These are phyloP conservation scores for Arthrobotrys sinensis DNA, from an alignment of 2,329 filamentous ascomycete species.

Conservation along the genomic window DNA sequence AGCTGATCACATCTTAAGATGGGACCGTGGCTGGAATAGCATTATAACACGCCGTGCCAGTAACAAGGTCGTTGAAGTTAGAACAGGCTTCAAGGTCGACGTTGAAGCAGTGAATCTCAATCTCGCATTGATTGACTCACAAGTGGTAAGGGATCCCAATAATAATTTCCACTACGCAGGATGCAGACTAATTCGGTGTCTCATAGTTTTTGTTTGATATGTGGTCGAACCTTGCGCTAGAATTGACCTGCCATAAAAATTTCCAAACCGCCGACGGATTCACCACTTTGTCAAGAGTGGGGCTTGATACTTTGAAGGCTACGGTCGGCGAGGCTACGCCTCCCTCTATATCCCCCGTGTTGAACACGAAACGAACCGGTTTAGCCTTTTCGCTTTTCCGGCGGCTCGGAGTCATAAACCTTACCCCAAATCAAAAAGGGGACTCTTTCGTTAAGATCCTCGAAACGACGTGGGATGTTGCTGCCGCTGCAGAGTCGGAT, in stretches of 20 bases:
- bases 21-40: constrained; percentile 84
- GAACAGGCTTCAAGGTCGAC: constrained; percentile 82
- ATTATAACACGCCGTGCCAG: constrained; percentile 76
- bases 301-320: constrained; percentile 81
- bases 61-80: constrained; percentile 75
- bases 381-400: constrained; percentile 87
- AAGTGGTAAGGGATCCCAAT: constrained; percentile 76
- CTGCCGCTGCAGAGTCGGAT: constrained; percentile 67
- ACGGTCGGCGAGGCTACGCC: constrained; percentile 82
- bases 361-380: constrained; percentile 83
- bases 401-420: constrained; percentile 71
- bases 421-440: constrained; percentile 13
- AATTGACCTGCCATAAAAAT: constrained; percentile 78
- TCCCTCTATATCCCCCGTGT: constrained; percentile 83
- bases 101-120: constrained; percentile 91
- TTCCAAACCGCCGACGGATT: constrained; percentile 73
- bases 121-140: constrained; percentile 90
- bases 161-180: neutral
- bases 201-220: constrained; percentile 82
- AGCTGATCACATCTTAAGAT: constrained; percentile 81
- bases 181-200: neutral
- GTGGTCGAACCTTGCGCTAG: constrained; percentile 89
- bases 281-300: constrained; percentile 80
- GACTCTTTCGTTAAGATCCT: constrained; percentile 71
- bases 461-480: constrained; percentile 73